Percentiles rank a stretch among this genome's conserved stretches.
These are phyloP conservation scores for Alternaria arborescens DNA, from an alignment of 2,329 filamentous ascomycete species.

Conservation along the genomic window DNA sequence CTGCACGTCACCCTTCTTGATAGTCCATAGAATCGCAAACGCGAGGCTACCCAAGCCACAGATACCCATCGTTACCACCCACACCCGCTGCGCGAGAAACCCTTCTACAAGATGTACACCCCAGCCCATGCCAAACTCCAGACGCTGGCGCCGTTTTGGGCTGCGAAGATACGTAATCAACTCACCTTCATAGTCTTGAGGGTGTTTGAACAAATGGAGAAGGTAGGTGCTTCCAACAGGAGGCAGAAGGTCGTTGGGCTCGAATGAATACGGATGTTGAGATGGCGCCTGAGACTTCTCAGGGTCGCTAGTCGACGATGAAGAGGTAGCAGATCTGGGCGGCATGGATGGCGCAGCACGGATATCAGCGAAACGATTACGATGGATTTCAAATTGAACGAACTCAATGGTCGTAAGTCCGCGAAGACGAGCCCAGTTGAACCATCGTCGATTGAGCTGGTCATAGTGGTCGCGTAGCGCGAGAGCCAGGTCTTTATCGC, in stretches of 20 bases:
- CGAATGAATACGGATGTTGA: slow-evolving; percentile 47
- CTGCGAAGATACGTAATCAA: slow-evolving; percentile 48
- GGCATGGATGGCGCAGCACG: slow-evolving; percentile 51
- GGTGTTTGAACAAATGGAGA: slow-evolving; percentile 52
- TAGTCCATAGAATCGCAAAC: slow-evolving; percentile 49
- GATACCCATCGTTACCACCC: slow-evolving; percentile 37
- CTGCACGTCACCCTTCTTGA: slow-evolving; percentile 46
- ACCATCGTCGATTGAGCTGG: slow-evolving; percentile 45
- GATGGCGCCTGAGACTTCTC: slow-evolving; percentile 30
- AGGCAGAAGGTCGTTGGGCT: slow-evolving; percentile 49
- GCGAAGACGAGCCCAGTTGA: slow-evolving; percentile 43
- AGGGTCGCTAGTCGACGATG: slow-evolving; percentile 7
- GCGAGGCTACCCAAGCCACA: slow-evolving; percentile 46
- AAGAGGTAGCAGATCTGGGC: slow-evolving; percentile 25
- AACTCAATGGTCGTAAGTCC: slow-evolving; percentile 51
- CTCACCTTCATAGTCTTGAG: slow-evolving; percentile 52
- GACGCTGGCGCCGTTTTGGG: slow-evolving; percentile 44
- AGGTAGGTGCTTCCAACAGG: slow-evolving; percentile 52
- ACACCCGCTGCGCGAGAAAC: slow-evolving; percentile 49
- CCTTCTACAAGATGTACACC: slow-evolving; percentile 52
- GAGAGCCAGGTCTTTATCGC: slow-evolving; percentile 49
- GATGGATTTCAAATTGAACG: slow-evolving; percentile 52
- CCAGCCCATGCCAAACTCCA: slow-evolving; percentile 51
- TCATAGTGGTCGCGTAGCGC: slow-evolving; percentile 47
- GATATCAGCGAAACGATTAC: slow-evolving; percentile 53